Evolutionary conservation across 2,329 filamentous ascomycete genomes (phyloP), one percentile per base, ranked within the genome.

Genomic region (Arthrinium puccinioides): DNA sequence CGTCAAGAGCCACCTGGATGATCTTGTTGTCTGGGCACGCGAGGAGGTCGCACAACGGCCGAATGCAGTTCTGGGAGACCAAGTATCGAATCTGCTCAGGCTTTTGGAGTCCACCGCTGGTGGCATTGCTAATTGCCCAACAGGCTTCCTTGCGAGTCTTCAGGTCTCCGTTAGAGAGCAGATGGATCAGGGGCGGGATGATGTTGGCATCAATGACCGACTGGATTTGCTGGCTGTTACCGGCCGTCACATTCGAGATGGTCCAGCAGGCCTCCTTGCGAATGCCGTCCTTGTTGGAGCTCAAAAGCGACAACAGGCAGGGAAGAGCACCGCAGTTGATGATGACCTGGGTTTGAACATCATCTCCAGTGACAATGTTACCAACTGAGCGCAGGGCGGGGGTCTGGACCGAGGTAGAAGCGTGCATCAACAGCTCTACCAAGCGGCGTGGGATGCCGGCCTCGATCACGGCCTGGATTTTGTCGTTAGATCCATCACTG

Each of bases 201-300:
- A 98, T 94, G 67, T 94, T 92, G 54, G 89, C 89, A 56, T 98
- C 92, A 53, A 98, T 84, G 39, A 98, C 92, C 9, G 88, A 74
- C 70, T 98, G 92, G 53, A 98, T 98, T 67, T 98, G 92, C 40
- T 84, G 87, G 25, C 90, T 95, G 73, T 98, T 98, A 44, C 92
- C 92, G 42, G 92, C 92, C 21, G 92, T 98, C 56, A 98, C 87
- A 74, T 98, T 98, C 60, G 89, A 96, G 53, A 98, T 98, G 35
- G 92, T 98, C 92, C 92, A 98, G 79, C 92, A 98, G 20, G 92
- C 92, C 66, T 98, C 92, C 74, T 98, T 98, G 49, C 92, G 87
- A 50, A 98, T 98, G 19, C 92, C 92, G 56, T 98, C 92, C 76
- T 98, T 98, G 57, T 87, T 92, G 24, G 90, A 97, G 73, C 89